Evolutionary conservation across 108 stramenopile species (phyloP), one percentile per base, ranked within the genome.

Genomic region (Chaetoceros muelleri): DNA sequence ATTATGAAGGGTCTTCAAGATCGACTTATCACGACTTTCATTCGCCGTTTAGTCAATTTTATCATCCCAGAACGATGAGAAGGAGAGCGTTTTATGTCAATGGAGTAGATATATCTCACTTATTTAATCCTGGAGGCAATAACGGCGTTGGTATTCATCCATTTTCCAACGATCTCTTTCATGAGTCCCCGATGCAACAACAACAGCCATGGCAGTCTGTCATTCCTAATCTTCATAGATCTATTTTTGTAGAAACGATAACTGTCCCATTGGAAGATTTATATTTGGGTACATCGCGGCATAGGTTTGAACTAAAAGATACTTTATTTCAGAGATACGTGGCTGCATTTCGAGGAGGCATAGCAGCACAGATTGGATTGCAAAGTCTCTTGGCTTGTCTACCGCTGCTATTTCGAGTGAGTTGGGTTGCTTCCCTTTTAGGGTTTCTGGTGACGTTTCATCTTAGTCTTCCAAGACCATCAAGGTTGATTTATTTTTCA

Each of bases 221-320:
- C 20, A 18, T 3, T 47, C 30, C 1, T 3, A 62, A 40, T 40
- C 5, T 5, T 2, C 61, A 65, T 51, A 81, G 71, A 51, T 73
- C 81, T 7, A 70, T 72, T n/a, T 89, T 81, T 57, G 55, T 78
- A 20, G 74, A 85, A 73, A 74, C 68, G 49, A 63, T 83, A 1
- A 48, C 57, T 19, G 57, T 89, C 3, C 78, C 83, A 3, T 46
- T 83, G 28, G 69, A 83, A 28, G 67, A 62, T 46, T 55, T 89
- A 25, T 83, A 83, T 51, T 57, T 40, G 1, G 87, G 87, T 34
- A 52, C 24, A 10, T 17, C 49, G 1, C 44, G 46, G 7, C 28
- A 75, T 13, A 47, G 72, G 19, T 64, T 82, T 34, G 44, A 55
- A 27, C 30, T 85, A 34, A 45, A 61, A 24, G 66, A 76, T 48